These are phyloP conservation scores for Pyrenophora tritici-repentis DNA, from an alignment of 2,329 filamentous ascomycete genomes.

Conservation along the genomic window DNA sequence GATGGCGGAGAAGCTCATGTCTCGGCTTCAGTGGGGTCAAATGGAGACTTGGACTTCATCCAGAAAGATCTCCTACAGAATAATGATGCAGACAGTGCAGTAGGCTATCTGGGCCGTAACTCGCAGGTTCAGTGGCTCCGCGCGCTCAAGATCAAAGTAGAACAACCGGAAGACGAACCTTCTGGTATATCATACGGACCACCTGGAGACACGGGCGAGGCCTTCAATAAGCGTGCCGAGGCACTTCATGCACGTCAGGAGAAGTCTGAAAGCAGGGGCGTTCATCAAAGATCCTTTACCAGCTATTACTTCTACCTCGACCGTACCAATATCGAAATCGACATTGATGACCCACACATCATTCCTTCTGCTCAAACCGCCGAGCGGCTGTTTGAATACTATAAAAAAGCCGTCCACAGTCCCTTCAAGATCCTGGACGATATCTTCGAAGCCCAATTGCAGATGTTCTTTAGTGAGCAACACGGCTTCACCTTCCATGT, in stretches of 20 bases:
- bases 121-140: conserved; percentile 36
- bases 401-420: conserved; percentile 31
- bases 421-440: conserved; percentile 33
- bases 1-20: conserved; percentile 9
- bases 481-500: not conserved
- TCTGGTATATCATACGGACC: conserved; percentile 21
- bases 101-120: conserved; percentile 32
- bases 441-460: conserved; percentile 14
- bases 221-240: conserved; percentile 10
- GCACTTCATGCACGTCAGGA: conserved; percentile 4
- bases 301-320: conserved; percentile 38
- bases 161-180: conserved; percentile 13
- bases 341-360: conserved; percentile 24
- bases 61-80: conserved; percentile 27
- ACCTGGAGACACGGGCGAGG: conserved; percentile 16
- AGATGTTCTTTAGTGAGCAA: conserved; percentile 1
- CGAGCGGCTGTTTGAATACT: conserved; percentile 35
- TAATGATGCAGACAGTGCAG: conserved; percentile 23
- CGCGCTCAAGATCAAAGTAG: conserved; percentile 17
- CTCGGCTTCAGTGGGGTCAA: conserved; percentile 17
- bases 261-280: not conserved
- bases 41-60: conserved; percentile 18
- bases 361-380: conserved; percentile 35
- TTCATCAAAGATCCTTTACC: not conserved
- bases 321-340: conserved; percentile 17